These are phyloP conservation scores for Lasiosphaeriaceae sp. DNA, from an alignment of 495 filamentous ascomycete genomes.

Conservation along the genomic window DNA sequence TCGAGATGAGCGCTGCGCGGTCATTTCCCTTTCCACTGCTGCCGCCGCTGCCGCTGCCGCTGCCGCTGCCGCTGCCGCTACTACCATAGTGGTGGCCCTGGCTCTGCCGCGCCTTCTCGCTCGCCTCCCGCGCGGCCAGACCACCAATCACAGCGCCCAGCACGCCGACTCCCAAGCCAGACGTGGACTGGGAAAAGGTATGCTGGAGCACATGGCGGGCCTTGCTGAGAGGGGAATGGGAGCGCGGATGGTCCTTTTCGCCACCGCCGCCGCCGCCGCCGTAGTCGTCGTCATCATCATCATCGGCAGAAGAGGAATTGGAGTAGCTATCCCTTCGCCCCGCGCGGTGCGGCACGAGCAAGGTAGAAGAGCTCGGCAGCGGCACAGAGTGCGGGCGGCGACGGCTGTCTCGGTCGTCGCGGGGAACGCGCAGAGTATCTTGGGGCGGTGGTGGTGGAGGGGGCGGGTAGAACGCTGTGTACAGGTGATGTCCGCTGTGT, in stretches of 20 bases:
- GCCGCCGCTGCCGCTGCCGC: constrained; percentile 2
- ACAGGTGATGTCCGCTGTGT: constrained; percentile 6
- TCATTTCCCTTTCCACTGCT: constrained; percentile 19
- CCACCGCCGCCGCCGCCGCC: neutral
- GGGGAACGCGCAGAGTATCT: constrained; percentile 2
- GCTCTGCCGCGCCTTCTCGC: constrained; percentile 19
- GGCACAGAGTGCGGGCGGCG: constrained; percentile 5
- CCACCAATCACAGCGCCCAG: constrained; percentile 45
- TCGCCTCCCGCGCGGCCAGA: constrained; percentile 37
- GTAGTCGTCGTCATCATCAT: neutral
- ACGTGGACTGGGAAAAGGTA: constrained; percentile 34
- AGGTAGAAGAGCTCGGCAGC: neutral
- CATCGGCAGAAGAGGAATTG: no score
- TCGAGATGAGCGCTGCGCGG: constrained; percentile 27
- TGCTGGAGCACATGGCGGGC: constrained; percentile 26
- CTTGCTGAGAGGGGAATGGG: constrained; percentile 14
- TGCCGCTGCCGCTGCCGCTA: constrained; percentile 16
- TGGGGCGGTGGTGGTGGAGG: neutral
- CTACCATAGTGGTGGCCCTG: constrained; percentile 5
- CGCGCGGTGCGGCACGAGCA: neutral
- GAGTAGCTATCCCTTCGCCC: neutral
- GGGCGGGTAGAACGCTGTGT: constrained; percentile 14
- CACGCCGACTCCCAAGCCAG: constrained; percentile 39
- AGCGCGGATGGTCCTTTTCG: neutral
- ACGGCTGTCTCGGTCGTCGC: neutral